Base-by-base conservation (phyloP, 768 basidiomycete species). In the Termitomyces titanicus region DNA sequence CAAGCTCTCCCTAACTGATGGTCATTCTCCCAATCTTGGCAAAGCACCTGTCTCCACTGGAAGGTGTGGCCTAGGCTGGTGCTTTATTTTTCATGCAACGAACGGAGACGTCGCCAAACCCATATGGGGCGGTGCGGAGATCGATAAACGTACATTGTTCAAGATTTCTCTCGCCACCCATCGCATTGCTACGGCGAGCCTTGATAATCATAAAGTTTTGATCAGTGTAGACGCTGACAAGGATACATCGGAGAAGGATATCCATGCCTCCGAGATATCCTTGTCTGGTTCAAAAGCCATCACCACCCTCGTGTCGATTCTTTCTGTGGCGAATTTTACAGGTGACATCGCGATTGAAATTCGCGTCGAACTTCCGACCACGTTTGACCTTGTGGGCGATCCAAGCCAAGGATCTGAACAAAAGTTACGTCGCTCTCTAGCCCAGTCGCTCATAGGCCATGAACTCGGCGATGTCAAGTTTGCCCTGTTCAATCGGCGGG, bases 401-500 rank as follows among this genome's bases (percentile, higher is more conserved):
- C 35, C 47, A 11, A 52, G 13, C 24, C 15, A 49, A n/a, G 29
- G 34, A 37, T 37, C 53, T 0, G 35, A 50, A 12, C 45, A 38
- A 33, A 51, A 17, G 7, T 33, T 40, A 9, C 50, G 15, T 33
- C 13, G 20, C 13, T 18, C 42, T 3, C 47, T 66, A 7, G 54
- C 54, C 15, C 48, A 55, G 8, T 62, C 61, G 0, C 47, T 65
- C 6, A 17, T n/a, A 2, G 60, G 60, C 7, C 25, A 33, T 8
- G 61, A 61, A 29, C 20, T 64, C 8, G 43, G 61, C 5, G 57
- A 67, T 37, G 24, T 55, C 17, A 62, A 55, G 39, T 65, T 65
- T 42, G 63, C 57, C 22, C 58, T 61, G 12, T 65, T 64, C 59
- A 58, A 53, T 18, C 52, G 57, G 22, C 51, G 53, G 20, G 47